These are phyloP conservation scores for Diospyros lotus DNA, from an alignment of 148 eudicot species.

Conservation along the genomic window DNA sequence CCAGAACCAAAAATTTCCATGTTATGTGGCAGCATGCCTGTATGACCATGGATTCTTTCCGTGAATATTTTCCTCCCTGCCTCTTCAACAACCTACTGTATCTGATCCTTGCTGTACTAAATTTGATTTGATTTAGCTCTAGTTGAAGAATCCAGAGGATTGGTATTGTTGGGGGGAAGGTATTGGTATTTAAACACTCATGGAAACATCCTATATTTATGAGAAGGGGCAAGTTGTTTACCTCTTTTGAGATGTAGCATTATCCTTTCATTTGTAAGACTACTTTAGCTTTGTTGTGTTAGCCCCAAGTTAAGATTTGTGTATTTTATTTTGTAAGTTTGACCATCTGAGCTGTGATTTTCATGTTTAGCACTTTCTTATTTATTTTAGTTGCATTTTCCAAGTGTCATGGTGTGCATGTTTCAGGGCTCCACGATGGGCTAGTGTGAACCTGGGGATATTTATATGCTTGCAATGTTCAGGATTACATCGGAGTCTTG, in stretches of 20 bases:
- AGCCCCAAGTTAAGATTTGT: background rate
- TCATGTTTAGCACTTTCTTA: background rate
- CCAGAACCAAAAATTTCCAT: background rate
- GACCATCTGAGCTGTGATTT: background rate
- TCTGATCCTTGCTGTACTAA: background rate
- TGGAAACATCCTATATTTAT: background rate
- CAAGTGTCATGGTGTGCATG: background rate
- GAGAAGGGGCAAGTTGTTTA: background rate
- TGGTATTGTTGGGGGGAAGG: background rate
- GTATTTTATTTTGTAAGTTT: background rate
- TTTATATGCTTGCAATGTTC: constrained; percentile 87
- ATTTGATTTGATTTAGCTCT: background rate
- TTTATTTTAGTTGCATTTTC: background rate
- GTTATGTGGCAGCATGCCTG: background rate
- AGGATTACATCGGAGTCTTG: constrained; percentile 79
- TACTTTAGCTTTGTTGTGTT: background rate
- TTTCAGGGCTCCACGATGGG: constrained; percentile 79
- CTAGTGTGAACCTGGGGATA: constrained; percentile 71
- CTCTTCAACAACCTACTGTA: background rate
- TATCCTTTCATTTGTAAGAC: background rate
- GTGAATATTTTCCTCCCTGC: background rate
- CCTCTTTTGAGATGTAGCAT: background rate
- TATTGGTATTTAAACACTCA: background rate
- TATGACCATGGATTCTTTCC: background rate
- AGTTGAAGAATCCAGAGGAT: background rate